Evolutionary conservation across 805 yeast species (phyloP).

Genomic region (Candida piceae): DNA sequence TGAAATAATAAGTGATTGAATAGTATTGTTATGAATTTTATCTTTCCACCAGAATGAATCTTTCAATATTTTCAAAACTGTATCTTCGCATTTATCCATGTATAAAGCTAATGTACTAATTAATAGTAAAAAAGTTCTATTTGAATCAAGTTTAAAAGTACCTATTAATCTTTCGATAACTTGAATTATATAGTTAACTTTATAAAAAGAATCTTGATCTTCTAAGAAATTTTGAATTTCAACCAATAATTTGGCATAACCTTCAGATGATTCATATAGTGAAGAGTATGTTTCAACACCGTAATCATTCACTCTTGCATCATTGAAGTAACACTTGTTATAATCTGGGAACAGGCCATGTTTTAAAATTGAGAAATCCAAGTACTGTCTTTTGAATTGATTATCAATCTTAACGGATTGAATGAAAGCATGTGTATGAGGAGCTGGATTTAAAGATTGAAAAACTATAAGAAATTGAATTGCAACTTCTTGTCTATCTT

Average conservation of each 20-base stretch:
- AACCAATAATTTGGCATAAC: conserved; percentile 60
- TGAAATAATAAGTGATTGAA: conserved; percentile 20
- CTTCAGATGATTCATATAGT: conserved; percentile 71
- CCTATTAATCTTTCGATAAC: conserved; percentile 60
- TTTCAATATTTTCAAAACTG: conserved; percentile 46
- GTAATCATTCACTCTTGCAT: conserved; percentile 26
- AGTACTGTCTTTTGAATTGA: conserved; percentile 23
- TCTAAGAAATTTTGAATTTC: conserved; percentile 41
- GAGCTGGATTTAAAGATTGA: conserved; percentile 21
- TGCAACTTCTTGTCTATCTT: conserved; percentile 18
- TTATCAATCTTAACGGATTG: conserved; percentile 23
- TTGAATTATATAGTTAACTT: conserved; percentile 40
- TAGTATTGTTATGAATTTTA: conserved; percentile 9
- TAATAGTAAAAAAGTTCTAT: conserved; percentile 59
- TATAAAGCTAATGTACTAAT: conserved; percentile 47
- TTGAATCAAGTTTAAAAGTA: conserved; percentile 70
- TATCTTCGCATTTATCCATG: conserved; percentile 39
- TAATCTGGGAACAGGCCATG: conserved; percentile 27
- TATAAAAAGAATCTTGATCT: conserved; percentile 35
- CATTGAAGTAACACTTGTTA: conserved; percentile 24
- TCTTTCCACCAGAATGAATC: conserved; percentile 59
- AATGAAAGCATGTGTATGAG: conserved; percentile 17
- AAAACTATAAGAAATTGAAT: conserved; percentile 23
- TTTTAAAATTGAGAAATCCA: conserved; percentile 23
- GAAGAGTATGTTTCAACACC: conserved; percentile 45